Evolutionary conservation across 2,329 filamentous ascomycete species (phyloP).

Genomic region (Scolecobasidium constrictum): DNA sequence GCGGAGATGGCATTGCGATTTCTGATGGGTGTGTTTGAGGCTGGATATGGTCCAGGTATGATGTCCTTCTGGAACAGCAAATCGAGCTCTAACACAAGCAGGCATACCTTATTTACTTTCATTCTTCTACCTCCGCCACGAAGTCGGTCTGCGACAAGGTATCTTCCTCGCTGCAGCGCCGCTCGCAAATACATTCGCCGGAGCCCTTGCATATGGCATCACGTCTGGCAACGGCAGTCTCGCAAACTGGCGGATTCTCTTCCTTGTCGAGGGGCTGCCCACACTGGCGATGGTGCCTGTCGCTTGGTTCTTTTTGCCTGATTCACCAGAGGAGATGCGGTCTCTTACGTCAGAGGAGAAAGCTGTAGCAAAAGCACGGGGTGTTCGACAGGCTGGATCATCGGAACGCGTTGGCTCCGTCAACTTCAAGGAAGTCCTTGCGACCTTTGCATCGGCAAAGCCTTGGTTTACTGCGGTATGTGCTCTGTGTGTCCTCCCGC

Average conservation of each 20-base stretch:
- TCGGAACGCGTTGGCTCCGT: conserved; percentile 28
- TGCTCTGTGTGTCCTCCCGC: conserved; percentile 12
- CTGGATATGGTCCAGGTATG: conserved; percentile 45
- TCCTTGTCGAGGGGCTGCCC: conserved; percentile 76
- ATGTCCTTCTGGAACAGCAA: no score
- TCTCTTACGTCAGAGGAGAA: conserved; percentile 35
- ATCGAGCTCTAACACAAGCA: no score
- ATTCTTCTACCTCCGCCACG: conserved; percentile 52
- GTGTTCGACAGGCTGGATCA: conserved; percentile 21
- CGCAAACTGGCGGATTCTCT: conserved; percentile 75
- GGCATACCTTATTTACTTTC: conserved; percentile 55
- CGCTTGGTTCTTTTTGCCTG: conserved; percentile 67
- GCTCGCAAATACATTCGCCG: conserved; percentile 57
- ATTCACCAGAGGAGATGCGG: conserved; percentile 46
- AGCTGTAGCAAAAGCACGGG: conserved; percentile 42
- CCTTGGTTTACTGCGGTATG: conserved; percentile 59
- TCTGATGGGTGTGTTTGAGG: conserved; percentile 46
- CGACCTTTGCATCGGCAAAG: conserved; percentile 54
- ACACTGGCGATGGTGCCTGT: conserved; percentile 63
- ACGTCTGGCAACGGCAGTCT: conserved; percentile 53
- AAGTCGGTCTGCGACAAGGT: conserved; percentile 76
- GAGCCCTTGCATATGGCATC: conserved; percentile 69
- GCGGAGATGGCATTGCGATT: conserved; percentile 51
- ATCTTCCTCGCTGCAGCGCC: conserved; percentile 71
- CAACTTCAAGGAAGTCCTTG: conserved; percentile 44